These are phyloP conservation scores for Westerdykella sp. DNA, from an alignment of 2,329 filamentous ascomycete species.

Conservation along the genomic window DNA sequence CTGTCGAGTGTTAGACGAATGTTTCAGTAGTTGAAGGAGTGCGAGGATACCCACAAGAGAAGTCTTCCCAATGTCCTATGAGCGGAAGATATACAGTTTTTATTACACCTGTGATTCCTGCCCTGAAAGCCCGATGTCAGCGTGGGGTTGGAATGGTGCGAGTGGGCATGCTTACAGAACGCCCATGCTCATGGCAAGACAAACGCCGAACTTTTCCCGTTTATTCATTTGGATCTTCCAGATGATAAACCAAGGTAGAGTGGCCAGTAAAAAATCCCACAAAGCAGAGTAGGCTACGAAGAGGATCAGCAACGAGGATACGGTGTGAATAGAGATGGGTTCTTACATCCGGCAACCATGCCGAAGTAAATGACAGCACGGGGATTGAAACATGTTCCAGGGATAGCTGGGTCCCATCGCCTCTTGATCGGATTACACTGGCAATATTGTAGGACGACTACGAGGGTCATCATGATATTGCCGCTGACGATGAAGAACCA, in stretches of 20 bases:
- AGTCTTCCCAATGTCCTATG: no score
- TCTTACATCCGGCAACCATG: constrained; percentile 9
- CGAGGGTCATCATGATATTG: constrained; percentile 7
- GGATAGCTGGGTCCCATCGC: constrained; percentile 6
- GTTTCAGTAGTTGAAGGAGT: no score
- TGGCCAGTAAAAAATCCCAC: constrained; percentile 24
- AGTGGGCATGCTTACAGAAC: constrained; percentile 10
- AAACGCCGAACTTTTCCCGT: constrained; percentile 21
- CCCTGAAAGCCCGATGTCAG: no score
- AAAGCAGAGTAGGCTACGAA: constrained; percentile 8
- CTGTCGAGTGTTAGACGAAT: no score
- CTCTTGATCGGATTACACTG: constrained; percentile 8
- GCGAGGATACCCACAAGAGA: no score
- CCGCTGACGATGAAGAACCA: constrained; percentile 12
- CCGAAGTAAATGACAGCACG: constrained; percentile 4
- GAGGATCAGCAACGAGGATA: no score
- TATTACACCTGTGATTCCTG: no score
- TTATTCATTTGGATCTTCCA: constrained; percentile 22
- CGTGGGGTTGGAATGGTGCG: no score
- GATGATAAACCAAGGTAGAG: constrained; percentile 22
- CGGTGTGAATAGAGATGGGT: no score
- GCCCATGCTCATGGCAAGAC: constrained; percentile 22
- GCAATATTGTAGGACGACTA: constrained; percentile 6
- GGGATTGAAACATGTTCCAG: constrained; percentile 9
- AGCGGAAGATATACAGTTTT: no score